Evolutionary conservation across 2,329 filamentous ascomycete genomes (phyloP).

Genomic region (Pleomassaria siparia): DNA sequence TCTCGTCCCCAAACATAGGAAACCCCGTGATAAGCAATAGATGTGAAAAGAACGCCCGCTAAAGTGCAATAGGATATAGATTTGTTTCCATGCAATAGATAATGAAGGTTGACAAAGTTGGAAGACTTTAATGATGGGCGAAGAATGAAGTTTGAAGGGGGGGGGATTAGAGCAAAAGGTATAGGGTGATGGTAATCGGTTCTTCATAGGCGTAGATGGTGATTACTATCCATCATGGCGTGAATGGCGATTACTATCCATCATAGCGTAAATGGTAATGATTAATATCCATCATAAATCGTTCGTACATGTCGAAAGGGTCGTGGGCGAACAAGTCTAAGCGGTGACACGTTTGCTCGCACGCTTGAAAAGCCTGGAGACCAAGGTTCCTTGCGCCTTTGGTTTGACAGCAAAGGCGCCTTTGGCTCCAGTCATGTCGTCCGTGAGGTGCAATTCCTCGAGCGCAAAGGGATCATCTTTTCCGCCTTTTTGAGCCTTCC

Average conservation of each 20-base stretch:
- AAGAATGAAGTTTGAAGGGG: background rate
- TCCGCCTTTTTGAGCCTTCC: slow-evolving; percentile 50
- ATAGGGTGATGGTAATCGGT: background rate
- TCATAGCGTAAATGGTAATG: background rate
- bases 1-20: background rate
- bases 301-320: background rate
- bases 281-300: background rate
- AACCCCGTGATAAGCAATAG: background rate
- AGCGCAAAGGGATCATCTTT: slow-evolving; percentile 58
- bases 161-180: slow-evolving; percentile 7
- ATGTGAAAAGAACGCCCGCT: slow-evolving; percentile 25
- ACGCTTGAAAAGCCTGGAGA: slow-evolving; percentile 40
- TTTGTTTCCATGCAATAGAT: slow-evolving; percentile 5
- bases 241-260: background rate
- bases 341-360: slow-evolving; percentile 32
- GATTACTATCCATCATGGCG: background rate
- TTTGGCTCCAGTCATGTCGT: slow-evolving; percentile 50
- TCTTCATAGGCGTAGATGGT: background rate
- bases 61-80: slow-evolving; percentile 19
- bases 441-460: slow-evolving; percentile 53
- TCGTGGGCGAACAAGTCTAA: background rate
- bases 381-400: slow-evolving; percentile 35
- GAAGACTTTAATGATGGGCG: background rate
- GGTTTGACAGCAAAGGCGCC: slow-evolving; percentile 50
- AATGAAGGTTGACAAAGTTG: background rate